Evolutionary conservation across 345 rosid genomes (phyloP), one percentile per base, ranked within the genome.

Genomic region (Aegle marmelos): DNA sequence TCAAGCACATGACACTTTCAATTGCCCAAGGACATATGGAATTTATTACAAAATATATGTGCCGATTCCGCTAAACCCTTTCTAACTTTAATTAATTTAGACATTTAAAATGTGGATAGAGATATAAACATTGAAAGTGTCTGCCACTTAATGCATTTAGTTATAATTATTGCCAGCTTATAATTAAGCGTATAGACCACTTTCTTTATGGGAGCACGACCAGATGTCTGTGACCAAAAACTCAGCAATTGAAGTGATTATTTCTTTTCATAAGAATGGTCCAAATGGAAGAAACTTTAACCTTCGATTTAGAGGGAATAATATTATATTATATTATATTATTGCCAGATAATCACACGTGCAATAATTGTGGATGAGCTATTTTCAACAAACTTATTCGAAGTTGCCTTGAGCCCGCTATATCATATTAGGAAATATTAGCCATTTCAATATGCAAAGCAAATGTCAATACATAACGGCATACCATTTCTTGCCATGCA

Each of bases 121-220:
- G 11, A 36, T 30, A 22, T 16, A 9, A 11, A 58, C 54, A 24
- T 58, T 24, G 4, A 58, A 7, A 73, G 17, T 36, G 76, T 73
- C 66, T 66, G 58, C 76, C 76, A 16, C 65, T 73, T 24, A 14
- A 73, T 58, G 9, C 53, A 34, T 21, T 72, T 57, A 13, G 57
- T 22, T 56, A 22, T 50, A 19, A 41, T 70, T 21, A 45, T 45
- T 13, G 8, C 19, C 28, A 50, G 13, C 33, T 30, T 50, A 10
- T 27, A 13, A 45, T 13, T 72, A 57, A 25, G 7, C 14, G 28
- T 22, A 14, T 45, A 70, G 19, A 72, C 34, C 48, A 58, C 28
- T 22, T 36, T 5, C 33, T 4, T 28, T 53, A 21, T 21, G 74
- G 74, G 45, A 8, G 27, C 54, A 10, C 25, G 2, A 28, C 60